Evolutionary conservation across 306 rosid species (phyloP).

Genomic region (Abrus precatorius): DNA sequence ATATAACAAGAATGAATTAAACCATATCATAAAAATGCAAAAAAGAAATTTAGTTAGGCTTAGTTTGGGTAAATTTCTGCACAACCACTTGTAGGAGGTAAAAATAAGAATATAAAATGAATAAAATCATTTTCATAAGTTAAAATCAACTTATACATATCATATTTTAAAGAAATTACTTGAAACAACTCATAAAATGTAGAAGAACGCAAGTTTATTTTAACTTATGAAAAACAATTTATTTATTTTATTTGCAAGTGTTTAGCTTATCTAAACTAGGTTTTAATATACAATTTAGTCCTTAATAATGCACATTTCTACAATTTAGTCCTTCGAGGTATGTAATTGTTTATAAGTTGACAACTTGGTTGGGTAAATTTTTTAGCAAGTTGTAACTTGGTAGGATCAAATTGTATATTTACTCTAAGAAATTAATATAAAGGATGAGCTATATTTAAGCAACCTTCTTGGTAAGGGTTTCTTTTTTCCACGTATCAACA

Average conservation of each 20-base stretch:
- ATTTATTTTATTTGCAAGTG: no score
- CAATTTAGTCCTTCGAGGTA: background rate
- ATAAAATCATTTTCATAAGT: no score
- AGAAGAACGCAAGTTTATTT: no score
- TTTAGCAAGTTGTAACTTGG: background rate
- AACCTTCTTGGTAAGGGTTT: constrained; percentile 69
- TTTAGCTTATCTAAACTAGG: no score
- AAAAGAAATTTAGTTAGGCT: no score
- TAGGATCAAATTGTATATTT: background rate
- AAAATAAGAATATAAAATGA: no score
- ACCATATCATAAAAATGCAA: background rate
- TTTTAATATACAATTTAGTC: background rate
- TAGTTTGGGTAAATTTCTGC: no score
- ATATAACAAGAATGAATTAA: constrained; percentile 39
- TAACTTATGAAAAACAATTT: no score
- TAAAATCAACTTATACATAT: no score
- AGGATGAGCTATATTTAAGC: constrained; percentile 11
- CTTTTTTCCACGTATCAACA: constrained; percentile 78
- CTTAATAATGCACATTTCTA: background rate
- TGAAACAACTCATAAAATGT: no score
- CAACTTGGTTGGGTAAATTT: background rate
- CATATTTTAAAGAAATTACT: no score
- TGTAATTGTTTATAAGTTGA: background rate
- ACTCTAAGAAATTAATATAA: background rate
- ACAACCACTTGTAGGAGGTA: no score